Conservation (phyloP, 2,329 filamentous ascomycete genomes). For the Calonectria hongkongensis region DNA sequence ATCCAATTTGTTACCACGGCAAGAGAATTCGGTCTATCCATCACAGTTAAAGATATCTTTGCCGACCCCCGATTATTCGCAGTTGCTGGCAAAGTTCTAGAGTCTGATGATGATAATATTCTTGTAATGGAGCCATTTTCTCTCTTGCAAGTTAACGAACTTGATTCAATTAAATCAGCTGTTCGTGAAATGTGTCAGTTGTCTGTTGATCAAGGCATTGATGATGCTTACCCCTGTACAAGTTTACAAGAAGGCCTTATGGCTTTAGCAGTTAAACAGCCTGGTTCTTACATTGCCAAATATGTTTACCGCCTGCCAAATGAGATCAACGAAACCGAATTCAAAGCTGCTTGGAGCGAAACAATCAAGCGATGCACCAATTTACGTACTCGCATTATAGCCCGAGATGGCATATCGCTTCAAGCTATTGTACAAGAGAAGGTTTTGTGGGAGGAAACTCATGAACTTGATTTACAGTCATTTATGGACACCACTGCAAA, state of each 20-base stretch:
- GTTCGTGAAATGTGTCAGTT: slow-evolving; percentile 8
- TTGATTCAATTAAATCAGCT: not conserved
- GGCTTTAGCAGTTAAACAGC: slow-evolving; percentile 27
- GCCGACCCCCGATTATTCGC: slow-evolving; percentile 23
- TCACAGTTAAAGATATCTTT: slow-evolving; percentile 69
- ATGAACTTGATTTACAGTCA: slow-evolving; percentile 8
- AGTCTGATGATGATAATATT: not conserved
- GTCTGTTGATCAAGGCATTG: slow-evolving; percentile 52
- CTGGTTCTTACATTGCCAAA: slow-evolving; percentile 22
- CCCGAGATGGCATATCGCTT: not conserved
- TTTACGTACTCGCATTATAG: slow-evolving; percentile 22
- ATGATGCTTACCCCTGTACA: slow-evolving; percentile 39
- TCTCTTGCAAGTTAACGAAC: not conserved
- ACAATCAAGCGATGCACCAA: not conserved
- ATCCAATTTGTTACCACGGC: slow-evolving; percentile 69
- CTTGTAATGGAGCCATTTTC: slow-evolving; percentile 3
- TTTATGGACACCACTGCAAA: not conserved
- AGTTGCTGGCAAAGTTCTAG: slow-evolving; percentile 44
- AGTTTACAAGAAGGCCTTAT: slow-evolving; percentile 27
- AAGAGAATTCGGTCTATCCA: slow-evolving; percentile 59
- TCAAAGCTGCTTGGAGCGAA: slow-evolving; percentile 16
- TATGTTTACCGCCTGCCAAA: slow-evolving; percentile 21
- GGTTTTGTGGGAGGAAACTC: slow-evolving; percentile 7
- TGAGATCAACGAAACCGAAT: not conserved
- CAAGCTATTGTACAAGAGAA: slow-evolving; percentile 11